A percentile compares a stretch with the other conserved stretches of the same genome.
Conservation (phyloP, 73 alveolate genomes). For the Paramecium pentaurelia region DNA sequence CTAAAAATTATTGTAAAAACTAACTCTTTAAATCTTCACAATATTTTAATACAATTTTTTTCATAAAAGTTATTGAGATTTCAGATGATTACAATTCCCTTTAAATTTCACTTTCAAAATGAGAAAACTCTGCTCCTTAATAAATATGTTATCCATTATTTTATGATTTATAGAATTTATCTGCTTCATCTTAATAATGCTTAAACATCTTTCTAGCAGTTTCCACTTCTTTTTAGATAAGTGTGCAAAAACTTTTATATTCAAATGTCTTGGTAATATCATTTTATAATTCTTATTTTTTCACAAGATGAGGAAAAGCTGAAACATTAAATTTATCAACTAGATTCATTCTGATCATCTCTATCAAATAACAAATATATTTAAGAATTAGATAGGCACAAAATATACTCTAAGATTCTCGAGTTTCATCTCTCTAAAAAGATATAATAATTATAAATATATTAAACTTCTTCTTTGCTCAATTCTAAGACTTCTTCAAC, state of each 20-base stretch:
- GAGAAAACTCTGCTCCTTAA: slow-evolving; percentile 4
- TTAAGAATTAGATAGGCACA: not conserved
- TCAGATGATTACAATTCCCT: slow-evolving; percentile 32
- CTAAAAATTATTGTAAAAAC: slow-evolving; percentile 40
- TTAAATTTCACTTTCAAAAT: slow-evolving; percentile 21
- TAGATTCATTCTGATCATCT: not conserved
- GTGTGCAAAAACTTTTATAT: slow-evolving; percentile 48
- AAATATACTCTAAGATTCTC: slow-evolving; percentile 6
- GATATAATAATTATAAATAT: not conserved
- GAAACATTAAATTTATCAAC: slow-evolving; percentile 55
- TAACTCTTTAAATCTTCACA: slow-evolving; percentile 29
- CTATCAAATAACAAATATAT: not conserved
- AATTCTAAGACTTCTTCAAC: slow-evolving; percentile 52
- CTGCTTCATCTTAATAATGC: slow-evolving; percentile 41
- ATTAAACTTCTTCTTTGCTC: slow-evolving; percentile 10
- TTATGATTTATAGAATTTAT: not conserved
- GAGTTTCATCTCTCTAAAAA: not conserved
- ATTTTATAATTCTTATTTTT: slow-evolving; percentile 48
- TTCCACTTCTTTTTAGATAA: slow-evolving; percentile 49
- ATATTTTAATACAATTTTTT: slow-evolving; percentile 29
- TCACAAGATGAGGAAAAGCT: slow-evolving; percentile 47
- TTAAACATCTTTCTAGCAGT: slow-evolving; percentile 38
- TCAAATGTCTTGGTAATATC: slow-evolving; percentile 45
- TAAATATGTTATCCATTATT: not conserved
- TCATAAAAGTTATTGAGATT: not conserved